phyloP scores from a whole-genome alignment of 2,329 filamentous ascomycete genomes.

The Metarhizium album region DNA sequence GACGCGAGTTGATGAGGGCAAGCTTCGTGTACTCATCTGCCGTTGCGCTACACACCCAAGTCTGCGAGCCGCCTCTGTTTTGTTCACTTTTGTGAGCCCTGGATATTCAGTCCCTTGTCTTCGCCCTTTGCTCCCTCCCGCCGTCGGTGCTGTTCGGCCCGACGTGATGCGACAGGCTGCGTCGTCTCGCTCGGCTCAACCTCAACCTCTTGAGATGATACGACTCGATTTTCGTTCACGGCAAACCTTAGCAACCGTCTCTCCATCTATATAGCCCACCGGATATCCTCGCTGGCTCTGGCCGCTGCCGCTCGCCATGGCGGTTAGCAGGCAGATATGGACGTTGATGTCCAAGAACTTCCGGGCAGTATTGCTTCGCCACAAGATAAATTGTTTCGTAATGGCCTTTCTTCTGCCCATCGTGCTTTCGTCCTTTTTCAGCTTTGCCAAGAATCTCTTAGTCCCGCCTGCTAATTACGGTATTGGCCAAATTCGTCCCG shows the following conservation, averaged over 20 bases:
- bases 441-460: conserved; percentile 73
- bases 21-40: not conserved
- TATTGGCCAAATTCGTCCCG: conserved; percentile 48
- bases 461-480: conserved; percentile 67
- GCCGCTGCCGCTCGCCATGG: conserved; percentile 28
- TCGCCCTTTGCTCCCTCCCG: not conserved
- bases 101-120: not conserved
- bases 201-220: not conserved
- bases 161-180: not conserved
- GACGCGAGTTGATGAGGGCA: not conserved
- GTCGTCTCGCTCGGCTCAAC: not conserved
- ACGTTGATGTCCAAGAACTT: conserved; percentile 54
- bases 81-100: not conserved
- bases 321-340: conserved; percentile 45
- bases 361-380: conserved; percentile 45
- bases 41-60: not conserved
- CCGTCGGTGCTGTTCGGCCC: not conserved
- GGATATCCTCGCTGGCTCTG: not conserved
- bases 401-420: conserved; percentile 51
- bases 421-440: conserved; percentile 47
- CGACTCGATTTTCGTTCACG: not conserved
- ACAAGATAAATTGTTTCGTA: conserved; percentile 38
- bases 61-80: not conserved
- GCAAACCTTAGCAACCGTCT: not conserved
- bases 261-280: not conserved